Base-by-base conservation (phyloP, 495 filamentous ascomycete species). In the Neurospora sp. region DNA sequence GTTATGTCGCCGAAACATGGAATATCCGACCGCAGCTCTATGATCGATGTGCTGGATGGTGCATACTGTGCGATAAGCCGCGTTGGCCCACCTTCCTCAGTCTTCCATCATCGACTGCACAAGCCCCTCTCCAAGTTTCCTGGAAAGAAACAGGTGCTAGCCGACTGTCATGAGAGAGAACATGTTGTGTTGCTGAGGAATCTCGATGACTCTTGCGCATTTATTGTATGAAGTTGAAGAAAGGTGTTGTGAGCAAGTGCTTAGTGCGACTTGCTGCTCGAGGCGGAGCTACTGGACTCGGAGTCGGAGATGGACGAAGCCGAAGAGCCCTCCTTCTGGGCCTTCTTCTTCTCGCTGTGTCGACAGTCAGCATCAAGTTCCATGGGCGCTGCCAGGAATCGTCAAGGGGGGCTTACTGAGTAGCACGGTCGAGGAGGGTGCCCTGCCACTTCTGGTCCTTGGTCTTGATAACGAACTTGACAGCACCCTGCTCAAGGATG, bases 381-480 rank as follows among this genome's bases (percentile, higher is more conserved):
- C 48, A 69, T 27, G 40, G 12, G 12, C 17, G 22, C 48, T 27
- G 37, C 14, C 10, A 31, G 3, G 8, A 22, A 68, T n/a, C 2
- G 59, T 37, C 16, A 37, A 39, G 44, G 27, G 39, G 35, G 22
- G 8, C 81, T 79, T 80, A 86, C 83, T 82, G 82, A 69, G 80
- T 73, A 69, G 79, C 76, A 65, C 83, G 81, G 76, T 84, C 81
- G 41, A 83, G 76, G 10, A 86, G 69, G 35, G 78, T 80, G 78
- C 82, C 83, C 48, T 79, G 68, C 79, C 82, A 86, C 73, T 77
- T 78, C 61, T 77, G 77, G 40, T 70, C 69, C 65, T 79, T 79
- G 6, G 83, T 79, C 78, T 78, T 82, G 74, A 86, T 81, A 61
- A 81, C 80, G 80, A 86, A 86, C 73, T 74, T 76, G 74, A 85